Evolutionary conservation across 176 grass and related monocot species (phyloP).

Genomic region (Ananas comosus): DNA sequence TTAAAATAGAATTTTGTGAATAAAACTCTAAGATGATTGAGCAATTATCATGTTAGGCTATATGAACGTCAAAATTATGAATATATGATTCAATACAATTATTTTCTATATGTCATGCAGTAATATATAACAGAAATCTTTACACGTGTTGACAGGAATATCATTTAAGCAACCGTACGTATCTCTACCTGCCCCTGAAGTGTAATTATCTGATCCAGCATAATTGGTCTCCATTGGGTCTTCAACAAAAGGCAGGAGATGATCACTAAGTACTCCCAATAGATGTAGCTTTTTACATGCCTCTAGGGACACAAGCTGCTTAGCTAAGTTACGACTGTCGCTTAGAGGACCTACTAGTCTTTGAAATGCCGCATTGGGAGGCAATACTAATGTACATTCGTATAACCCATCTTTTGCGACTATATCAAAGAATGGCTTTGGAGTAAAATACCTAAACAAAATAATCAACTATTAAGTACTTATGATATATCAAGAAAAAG

Average conservation of each 20-base stretch:
- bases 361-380: constrained; percentile 20
- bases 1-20: too few species aligned
- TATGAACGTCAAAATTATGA: too few species aligned
- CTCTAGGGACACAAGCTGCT: constrained; percentile 11
- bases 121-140: not conserved
- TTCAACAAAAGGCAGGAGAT: constrained; percentile 12
- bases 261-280: constrained; percentile 6
- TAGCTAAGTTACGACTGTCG: not conserved
- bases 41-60: too few species aligned
- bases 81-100: too few species aligned
- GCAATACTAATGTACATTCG: constrained; percentile 4
- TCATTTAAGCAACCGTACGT: not conserved
- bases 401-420: not conserved
- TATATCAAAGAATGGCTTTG: constrained; percentile 7
- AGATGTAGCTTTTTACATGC: constrained; percentile 13
- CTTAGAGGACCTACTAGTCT: constrained; percentile 7
- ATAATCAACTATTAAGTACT: not conserved
- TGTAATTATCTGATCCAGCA: constrained; percentile 1
- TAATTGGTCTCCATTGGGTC: not conserved
- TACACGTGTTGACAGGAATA: not conserved
- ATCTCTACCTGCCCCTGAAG: constrained; percentile 7
- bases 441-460: constrained; percentile 8
- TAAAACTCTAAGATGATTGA: too few species aligned
- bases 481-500: not conserved
- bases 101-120: not conserved